A percentile compares a stretch with the other conserved stretches of the same genome.
Conservation (phyloP, 2,329 filamentous ascomycete genomes). For the Apiospora hydei region DNA sequence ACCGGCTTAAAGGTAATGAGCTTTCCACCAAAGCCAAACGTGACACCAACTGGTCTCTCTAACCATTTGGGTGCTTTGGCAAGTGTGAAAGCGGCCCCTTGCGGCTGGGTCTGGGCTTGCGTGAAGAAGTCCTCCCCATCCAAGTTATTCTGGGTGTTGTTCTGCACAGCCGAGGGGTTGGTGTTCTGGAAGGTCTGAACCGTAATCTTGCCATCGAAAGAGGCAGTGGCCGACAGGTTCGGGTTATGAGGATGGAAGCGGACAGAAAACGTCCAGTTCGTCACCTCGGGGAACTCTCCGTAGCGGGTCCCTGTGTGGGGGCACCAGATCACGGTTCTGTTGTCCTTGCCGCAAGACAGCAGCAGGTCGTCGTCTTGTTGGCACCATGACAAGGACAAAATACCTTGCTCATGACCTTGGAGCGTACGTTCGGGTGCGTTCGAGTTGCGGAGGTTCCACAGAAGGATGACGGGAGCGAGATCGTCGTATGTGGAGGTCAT, state of each 20-base stretch:
- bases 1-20: constrained; percentile 76
- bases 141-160: constrained; percentile 70
- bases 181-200: constrained; percentile 95
- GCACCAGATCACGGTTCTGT: constrained; percentile 95
- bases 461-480: constrained; percentile 82
- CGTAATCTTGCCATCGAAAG: constrained; percentile 95
- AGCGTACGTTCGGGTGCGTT: constrained; percentile 91
- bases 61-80: constrained; percentile 89
- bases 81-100: constrained; percentile 88
- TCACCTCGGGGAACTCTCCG: constrained; percentile 94
- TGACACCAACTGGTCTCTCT: constrained; percentile 81
- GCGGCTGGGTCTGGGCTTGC: constrained; percentile 89
- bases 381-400: constrained; percentile 96
- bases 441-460: constrained; percentile 96
- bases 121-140: constrained; percentile 98
- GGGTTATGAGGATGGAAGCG: constrained; percentile 94
- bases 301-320: constrained; percentile 86
- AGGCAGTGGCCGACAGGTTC: constrained; percentile 89
- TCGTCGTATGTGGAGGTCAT: constrained; percentile 92
- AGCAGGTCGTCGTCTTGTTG: constrained; percentile 86
- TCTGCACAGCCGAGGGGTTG: constrained; percentile 76
- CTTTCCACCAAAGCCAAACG: constrained; percentile 96
- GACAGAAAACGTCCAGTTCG: constrained; percentile 99
- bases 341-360: constrained; percentile 95
- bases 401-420: constrained; percentile 91